Base-by-base conservation (phyloP, 1,139 yeast species). In the Hanseniaspora sp. region DNA sequence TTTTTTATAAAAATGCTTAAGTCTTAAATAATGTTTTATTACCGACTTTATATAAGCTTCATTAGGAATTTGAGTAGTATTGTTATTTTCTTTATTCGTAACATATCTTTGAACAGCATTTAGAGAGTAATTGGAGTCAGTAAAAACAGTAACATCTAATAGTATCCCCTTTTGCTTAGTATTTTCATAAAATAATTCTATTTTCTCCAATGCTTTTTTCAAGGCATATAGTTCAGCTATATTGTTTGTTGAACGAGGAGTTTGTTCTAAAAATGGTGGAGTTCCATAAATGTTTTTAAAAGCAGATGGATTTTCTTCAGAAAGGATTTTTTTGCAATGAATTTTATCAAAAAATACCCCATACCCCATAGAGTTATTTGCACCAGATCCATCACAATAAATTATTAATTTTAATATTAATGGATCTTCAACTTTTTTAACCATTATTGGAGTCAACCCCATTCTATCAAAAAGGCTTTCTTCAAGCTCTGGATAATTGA, bases 181-280 rank as follows among this genome's bases (percentile, higher is more conserved):
- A 82, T 87, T 0, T 83, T 74, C 45, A 71, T 68, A 43, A 79
- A 68, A 28, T 67, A 61, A 0, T 59, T 42, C 54, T 12, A 80
- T 72, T 9, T 64, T 61, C 8, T 65, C 63, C 53, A 83, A 65
- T 0, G 94, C 94, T 47, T 73, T 73, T 7, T 69, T 64, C 29
- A 85, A 72, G 0, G 95, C 96, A 18, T 70, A 65, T 23, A 88
- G 72, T 66, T 90, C 96, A 1, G 95, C 95, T 46, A 88, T 71
- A 61, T 85, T 90, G 62, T 87, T 90, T 0, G 95, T 87, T 43
- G 82, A 86, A 7, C 67, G 67, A 1, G 70, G 75, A 1, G 69
- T 71, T 1, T 11, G 4, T 6, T 23, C 11, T 4, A 33, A 17
- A 12, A 7, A 12, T 5, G 29, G 34, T 4, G 48, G 47, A 9